These are phyloP conservation scores for Ballota nigra DNA, from an alignment of 257 asterid genomes.

Conservation along the genomic window DNA sequence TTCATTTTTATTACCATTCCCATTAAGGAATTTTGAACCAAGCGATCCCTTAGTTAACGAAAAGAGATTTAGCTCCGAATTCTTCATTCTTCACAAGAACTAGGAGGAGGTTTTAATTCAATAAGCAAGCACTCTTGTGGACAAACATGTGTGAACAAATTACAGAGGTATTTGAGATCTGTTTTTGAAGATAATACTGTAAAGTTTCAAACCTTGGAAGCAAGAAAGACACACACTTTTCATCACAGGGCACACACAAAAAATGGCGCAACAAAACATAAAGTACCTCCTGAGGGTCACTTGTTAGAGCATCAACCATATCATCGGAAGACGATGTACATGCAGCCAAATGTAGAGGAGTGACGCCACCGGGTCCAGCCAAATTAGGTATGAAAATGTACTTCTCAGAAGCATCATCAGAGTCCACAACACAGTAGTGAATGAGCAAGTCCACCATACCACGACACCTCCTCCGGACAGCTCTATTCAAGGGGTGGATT, in stretches of 20 bases:
- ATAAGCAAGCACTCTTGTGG: too few species aligned
- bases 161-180: background rate
- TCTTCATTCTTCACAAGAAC: background rate
- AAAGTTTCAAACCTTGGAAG: background rate
- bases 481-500: slow-evolving; percentile 74
- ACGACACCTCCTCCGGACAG: slow-evolving; percentile 63
- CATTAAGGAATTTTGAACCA: too few species aligned
- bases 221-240: slow-evolving; percentile 40
- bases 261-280: background rate
- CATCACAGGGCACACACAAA: slow-evolving; percentile 7
- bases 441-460: slow-evolving; percentile 61
- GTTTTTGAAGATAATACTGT: background rate
- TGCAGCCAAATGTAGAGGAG: slow-evolving; percentile 88
- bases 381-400: slow-evolving; percentile 54
- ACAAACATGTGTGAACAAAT: background rate
- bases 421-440: slow-evolving; percentile 37
- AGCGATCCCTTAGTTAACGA: too few species aligned
- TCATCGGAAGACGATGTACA: slow-evolving; percentile 52
- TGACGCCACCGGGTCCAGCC: slow-evolving; percentile 86
- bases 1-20: too few species aligned
- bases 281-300: slow-evolving; percentile 72
- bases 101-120: too few species aligned
- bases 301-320: slow-evolving; percentile 64
- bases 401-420: slow-evolving; percentile 38
- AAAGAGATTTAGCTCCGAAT: background rate